Percentiles rank a stretch among this genome's conserved stretches.
phyloP scores from a whole-genome alignment of 179 eudicot genomes.

The Pouteria campechiana region DNA sequence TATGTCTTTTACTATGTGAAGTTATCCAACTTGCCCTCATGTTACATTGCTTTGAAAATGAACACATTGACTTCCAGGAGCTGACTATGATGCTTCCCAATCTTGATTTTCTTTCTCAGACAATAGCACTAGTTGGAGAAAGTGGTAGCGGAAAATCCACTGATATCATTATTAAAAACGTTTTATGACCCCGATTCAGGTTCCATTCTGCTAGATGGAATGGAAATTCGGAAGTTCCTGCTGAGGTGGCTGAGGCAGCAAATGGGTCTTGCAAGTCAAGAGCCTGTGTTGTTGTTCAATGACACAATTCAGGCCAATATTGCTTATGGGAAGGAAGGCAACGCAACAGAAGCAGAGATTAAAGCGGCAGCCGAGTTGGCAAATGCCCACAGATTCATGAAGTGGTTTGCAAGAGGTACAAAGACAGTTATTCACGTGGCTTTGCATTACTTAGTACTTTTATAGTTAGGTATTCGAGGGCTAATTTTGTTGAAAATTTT shows the following conservation, averaged over 20 bases:
- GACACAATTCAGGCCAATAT: constrained; percentile 35
- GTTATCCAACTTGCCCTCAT: not conserved
- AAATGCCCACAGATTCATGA: constrained; percentile 42
- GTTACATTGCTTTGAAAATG: not conserved
- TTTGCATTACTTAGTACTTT: not conserved
- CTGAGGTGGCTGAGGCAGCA: constrained; percentile 46
- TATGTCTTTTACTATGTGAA: no score
- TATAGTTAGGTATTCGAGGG: no score
- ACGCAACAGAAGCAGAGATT: constrained; percentile 31
- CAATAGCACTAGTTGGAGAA: constrained; percentile 47
- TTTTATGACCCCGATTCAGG: constrained; percentile 42
- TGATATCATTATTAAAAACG: constrained; percentile 31
- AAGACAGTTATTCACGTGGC: not conserved
- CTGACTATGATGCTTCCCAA: no score
- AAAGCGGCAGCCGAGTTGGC: constrained; percentile 31
- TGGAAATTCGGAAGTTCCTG: constrained; percentile 24
- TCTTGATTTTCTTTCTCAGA: constrained; percentile 9
- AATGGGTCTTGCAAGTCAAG: constrained; percentile 47
- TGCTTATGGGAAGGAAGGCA: constrained; percentile 25
- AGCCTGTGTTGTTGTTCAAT: constrained; percentile 38
- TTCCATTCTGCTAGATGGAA: constrained; percentile 30
- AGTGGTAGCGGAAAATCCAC: constrained; percentile 49
- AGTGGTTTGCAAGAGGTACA: constrained; percentile 27
- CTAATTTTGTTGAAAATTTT: no score
- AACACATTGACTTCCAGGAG: no score